These are phyloP conservation scores for Maudiozyma bulderi DNA, from an alignment of 805 yeast species.

Conservation along the genomic window DNA sequence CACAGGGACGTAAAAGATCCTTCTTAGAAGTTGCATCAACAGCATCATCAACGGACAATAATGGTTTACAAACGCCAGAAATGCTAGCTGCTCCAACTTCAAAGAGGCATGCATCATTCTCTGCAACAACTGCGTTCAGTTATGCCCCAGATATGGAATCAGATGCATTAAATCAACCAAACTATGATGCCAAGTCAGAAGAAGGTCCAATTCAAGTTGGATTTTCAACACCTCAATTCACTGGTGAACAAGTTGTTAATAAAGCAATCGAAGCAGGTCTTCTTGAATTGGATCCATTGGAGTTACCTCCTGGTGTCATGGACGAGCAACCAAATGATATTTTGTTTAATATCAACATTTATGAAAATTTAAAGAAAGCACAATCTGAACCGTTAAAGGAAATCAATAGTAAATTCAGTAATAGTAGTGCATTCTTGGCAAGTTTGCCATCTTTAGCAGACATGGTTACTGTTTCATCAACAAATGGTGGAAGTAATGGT, in stretches of 20 bases:
- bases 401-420: neutral
- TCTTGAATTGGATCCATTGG: constrained; percentile 16
- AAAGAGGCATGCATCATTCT: constrained; percentile 33
- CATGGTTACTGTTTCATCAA: constrained; percentile 32
- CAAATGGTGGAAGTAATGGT: constrained; percentile 34
- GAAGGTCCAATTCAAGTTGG: constrained; percentile 54
- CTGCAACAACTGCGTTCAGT: constrained; percentile 31
- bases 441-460: constrained; percentile 32
- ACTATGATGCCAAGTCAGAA: neutral
- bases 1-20: neutral
- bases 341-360: neutral
- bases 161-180: neutral
- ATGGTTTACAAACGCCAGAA: neutral
- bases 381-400: constrained; percentile 1
- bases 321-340: neutral
- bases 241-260: constrained; percentile 36
- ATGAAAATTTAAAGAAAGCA: neutral
- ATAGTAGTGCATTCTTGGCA: constrained; percentile 10
- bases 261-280: constrained; percentile 21
- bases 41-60: neutral
- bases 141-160: constrained; percentile 13
- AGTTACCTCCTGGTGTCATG: constrained; percentile 13
- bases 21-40: neutral
- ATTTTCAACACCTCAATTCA: constrained; percentile 70
- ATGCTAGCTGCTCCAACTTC: neutral